A percentile compares a stretch with the other conserved stretches of the same genome.
Evolutionary conservation across 371 early-diverging fungal species (phyloP).

Genomic region (Capniomyces stellatus): DNA sequence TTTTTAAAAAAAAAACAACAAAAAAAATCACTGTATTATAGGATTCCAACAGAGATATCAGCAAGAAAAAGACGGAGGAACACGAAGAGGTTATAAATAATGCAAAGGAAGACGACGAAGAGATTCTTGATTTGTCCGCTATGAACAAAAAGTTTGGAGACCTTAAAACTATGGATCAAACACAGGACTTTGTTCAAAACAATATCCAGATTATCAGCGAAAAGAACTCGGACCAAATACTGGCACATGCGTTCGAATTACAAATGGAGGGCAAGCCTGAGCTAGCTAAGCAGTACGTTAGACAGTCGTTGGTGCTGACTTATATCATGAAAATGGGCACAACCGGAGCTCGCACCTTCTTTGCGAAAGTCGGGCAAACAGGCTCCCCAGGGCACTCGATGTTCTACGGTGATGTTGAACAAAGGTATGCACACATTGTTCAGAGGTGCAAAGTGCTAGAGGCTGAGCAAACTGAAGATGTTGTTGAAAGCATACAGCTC

Average conservation of each 20-base stretch:
- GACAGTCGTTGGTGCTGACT: constrained; percentile 61
- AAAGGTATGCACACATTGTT: constrained; percentile 60
- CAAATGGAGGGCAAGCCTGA: constrained; percentile 49
- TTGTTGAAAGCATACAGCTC: constrained; percentile 51
- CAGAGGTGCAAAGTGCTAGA: constrained; percentile 52
- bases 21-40: too few species aligned
- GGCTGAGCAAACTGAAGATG: constrained; percentile 21
- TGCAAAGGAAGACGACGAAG: constrained; percentile 33
- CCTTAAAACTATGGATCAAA: constrained; percentile 41
- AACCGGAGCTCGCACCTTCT: constrained; percentile 74
- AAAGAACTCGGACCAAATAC: constrained; percentile 57
- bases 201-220: constrained; percentile 50
- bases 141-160: constrained; percentile 41
- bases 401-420: constrained; percentile 66
- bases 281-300: constrained; percentile 55
- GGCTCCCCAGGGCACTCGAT: constrained; percentile 42
- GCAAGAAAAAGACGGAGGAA: not conserved
- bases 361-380: constrained; percentile 28
- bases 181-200: constrained; percentile 40
- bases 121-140: constrained; percentile 36
- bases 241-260: constrained; percentile 67
- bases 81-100: not conserved
- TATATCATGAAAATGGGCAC: constrained; percentile 56
- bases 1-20: too few species aligned
- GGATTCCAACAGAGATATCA: too few species aligned